These are phyloP conservation scores for Hymenoscyphus scutula DNA, from an alignment of 2,329 filamentous ascomycete species.

Conservation along the genomic window DNA sequence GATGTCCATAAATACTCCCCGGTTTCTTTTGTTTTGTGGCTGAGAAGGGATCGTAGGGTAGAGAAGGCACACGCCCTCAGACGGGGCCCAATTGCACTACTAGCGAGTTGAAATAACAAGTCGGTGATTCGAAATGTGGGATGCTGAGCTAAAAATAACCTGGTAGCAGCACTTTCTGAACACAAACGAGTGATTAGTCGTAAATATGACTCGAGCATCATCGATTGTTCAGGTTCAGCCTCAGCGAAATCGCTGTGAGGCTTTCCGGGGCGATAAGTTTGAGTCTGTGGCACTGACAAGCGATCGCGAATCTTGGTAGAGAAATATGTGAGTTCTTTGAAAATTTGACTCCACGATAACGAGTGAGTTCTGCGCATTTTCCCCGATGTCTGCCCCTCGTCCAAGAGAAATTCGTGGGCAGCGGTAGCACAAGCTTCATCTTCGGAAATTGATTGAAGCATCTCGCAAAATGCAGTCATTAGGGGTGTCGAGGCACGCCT, in stretches of 20 bases:
- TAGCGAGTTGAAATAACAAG: constrained; percentile 75
- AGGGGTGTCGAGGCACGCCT: constrained; percentile 92
- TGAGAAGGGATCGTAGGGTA: constrained; percentile 71
- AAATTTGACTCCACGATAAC: constrained; percentile 89
- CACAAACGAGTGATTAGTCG: constrained; percentile 82
- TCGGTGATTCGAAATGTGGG: constrained; percentile 66
- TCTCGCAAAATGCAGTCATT: constrained; percentile 93
- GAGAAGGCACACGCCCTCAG: constrained; percentile 82
- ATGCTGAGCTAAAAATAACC: constrained; percentile 69
- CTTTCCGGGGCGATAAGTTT: constrained; percentile 58
- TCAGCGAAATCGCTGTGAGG: constrained; percentile 67
- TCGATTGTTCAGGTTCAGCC: constrained; percentile 84
- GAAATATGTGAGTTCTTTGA: constrained; percentile 85
- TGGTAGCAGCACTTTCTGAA: constrained; percentile 67
- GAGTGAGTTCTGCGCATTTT: constrained; percentile 81
- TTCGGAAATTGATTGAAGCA: constrained; percentile 84
- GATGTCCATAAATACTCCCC: constrained; percentile 75
- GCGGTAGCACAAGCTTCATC: constrained; percentile 79
- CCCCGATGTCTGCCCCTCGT: constrained; percentile 73
- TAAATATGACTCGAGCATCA: constrained; percentile 95
- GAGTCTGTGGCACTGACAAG: constrained; percentile 53
- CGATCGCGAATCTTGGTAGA: constrained; percentile 75
- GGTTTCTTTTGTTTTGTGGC: constrained; percentile 65
- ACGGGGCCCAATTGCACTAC: constrained; percentile 71
- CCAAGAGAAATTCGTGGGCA: constrained; percentile 84